Evolutionary conservation across 345 rosid genomes (phyloP).

Genomic region (Gynandropsis gynandra): DNA sequence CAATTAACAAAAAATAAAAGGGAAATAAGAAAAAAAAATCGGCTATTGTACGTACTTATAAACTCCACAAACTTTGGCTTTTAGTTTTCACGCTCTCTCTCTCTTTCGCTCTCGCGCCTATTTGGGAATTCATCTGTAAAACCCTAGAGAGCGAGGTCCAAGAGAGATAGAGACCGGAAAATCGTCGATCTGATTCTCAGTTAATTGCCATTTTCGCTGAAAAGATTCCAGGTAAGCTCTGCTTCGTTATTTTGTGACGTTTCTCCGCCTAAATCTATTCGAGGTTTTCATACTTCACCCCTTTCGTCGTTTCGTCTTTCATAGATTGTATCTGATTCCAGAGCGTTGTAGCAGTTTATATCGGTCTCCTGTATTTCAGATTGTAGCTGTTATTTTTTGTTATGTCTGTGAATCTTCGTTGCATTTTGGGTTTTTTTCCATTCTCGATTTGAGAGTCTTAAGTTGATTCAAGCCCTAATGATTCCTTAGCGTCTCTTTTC

Average conservation of each 20-base stretch:
- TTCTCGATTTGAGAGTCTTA: background rate
- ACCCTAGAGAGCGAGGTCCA: conserved; percentile 24
- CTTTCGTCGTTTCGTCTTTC: background rate
- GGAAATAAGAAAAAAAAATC: too few species aligned
- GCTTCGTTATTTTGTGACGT: background rate
- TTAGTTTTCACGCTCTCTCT: background rate
- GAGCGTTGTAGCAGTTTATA: conserved; percentile 11
- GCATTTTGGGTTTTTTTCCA: background rate
- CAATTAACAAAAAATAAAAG: too few species aligned
- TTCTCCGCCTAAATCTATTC: conserved; percentile 5
- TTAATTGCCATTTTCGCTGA: conserved; percentile 8
- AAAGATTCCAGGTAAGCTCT: conserved; percentile 16
- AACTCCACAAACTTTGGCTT: conserved; percentile 1
- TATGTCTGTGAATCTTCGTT: conserved; percentile 11
- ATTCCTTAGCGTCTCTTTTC: too few species aligned
- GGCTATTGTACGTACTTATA: too few species aligned
- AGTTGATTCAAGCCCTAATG: too few species aligned
- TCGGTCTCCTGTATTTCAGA: conserved; percentile 13
- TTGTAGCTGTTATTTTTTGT: conserved; percentile 4
- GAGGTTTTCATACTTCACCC: conserved; percentile 5
- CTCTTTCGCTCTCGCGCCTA: conserved; percentile 5
- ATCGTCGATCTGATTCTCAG: conserved; percentile 8
- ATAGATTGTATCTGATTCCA: conserved; percentile 9
- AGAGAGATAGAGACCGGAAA: conserved; percentile 5
- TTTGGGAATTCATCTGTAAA: conserved; percentile 27